A percentile compares a stretch with the other conserved stretches of the same genome.
These are phyloP conservation scores for Lithospermum erythrorhizon DNA, from an alignment of 257 asterid species.

Conservation along the genomic window DNA sequence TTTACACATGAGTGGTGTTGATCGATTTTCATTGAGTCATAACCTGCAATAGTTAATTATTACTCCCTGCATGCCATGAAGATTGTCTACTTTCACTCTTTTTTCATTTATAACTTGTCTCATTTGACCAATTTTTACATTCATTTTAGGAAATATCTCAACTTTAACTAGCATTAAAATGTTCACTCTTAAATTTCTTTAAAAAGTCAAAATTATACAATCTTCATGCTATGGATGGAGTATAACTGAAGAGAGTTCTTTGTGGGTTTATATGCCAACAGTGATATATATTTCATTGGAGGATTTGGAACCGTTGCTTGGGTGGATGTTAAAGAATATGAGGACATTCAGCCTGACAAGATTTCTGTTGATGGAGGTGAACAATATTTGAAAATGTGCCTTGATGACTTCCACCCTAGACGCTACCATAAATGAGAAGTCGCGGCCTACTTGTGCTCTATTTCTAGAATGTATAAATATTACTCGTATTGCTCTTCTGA, in stretches of 20 bases:
- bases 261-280: constrained; percentile 19
- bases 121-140: too few species aligned
- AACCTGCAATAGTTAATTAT: neutral
- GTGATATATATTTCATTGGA: constrained; percentile 93
- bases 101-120: too few species aligned
- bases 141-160: too few species aligned
- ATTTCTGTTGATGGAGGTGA: constrained; percentile 93
- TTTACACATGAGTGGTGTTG: neutral
- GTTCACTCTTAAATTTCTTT: too few species aligned
- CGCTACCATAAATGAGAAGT: neutral
- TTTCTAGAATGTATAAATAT: neutral
- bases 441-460: neutral
- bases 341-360: constrained; percentile 73
- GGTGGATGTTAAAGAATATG: constrained; percentile 89
- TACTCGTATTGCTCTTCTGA: neutral
- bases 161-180: too few species aligned
- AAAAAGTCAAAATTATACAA: too few species aligned
- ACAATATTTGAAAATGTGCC: constrained; percentile 66
- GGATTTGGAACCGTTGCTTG: constrained; percentile 99
- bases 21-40: neutral
- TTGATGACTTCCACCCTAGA: constrained; percentile 3
- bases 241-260: neutral
- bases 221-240: too few species aligned
- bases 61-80: too few species aligned
- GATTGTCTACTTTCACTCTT: too few species aligned